A percentile compares a stretch with the other conserved stretches of the same genome.
Conservation (phyloP, 768 basidiomycete genomes). For the Boletus vinaceobasis region DNA sequence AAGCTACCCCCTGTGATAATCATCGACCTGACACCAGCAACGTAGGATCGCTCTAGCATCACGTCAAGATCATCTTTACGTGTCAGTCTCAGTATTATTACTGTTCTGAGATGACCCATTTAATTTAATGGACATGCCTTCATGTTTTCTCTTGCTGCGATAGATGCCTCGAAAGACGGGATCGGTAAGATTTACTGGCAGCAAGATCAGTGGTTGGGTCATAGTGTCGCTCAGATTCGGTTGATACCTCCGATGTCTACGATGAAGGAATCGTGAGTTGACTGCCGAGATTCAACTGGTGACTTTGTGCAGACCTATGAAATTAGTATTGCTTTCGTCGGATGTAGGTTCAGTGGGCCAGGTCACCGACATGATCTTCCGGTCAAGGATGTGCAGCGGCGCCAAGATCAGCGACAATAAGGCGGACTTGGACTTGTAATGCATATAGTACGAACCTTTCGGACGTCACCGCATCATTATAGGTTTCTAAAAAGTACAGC, state of each 20-base stretch:
- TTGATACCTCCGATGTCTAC: slow-evolving; percentile 41
- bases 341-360: neutral
- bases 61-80: slow-evolving; percentile 57
- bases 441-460: too few species aligned
- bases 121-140: slow-evolving; percentile 33
- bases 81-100: neutral
- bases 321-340: slow-evolving; percentile 18
- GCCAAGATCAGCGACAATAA: too few species aligned
- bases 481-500: too few species aligned
- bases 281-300: neutral
- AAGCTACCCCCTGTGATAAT: slow-evolving; percentile 77
- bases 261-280: neutral
- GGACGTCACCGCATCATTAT: too few species aligned
- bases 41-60: slow-evolving; percentile 52
- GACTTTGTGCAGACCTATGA: slow-evolving; percentile 33
- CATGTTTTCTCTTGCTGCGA: slow-evolving; percentile 47
- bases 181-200: slow-evolving; percentile 52
- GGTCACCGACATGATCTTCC: slow-evolving; percentile 3
- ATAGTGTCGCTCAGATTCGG: neutral
- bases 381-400: neutral
- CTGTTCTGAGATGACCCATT: neutral
- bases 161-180: slow-evolving; percentile 54
- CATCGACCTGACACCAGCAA: slow-evolving; percentile 64
- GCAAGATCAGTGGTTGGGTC: neutral
- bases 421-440: too few species aligned